phyloP scores from a whole-genome alignment of 768 basidiomycete species.

The Phaeotremella skinneri region DNA sequence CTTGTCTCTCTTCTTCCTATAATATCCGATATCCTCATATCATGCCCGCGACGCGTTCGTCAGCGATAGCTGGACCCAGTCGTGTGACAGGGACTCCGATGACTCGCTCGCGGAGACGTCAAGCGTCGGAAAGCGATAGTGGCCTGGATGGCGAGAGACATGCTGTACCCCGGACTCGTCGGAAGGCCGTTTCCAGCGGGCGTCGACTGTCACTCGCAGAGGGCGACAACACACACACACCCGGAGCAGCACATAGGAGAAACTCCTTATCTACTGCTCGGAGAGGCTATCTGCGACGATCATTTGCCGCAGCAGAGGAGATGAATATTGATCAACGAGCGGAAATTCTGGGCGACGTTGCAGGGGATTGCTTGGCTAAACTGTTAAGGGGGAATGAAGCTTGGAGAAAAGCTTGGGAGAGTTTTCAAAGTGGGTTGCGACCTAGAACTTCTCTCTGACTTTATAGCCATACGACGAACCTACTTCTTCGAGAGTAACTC shows the following conservation, averaged over 20 bases:
- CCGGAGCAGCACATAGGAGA: background rate
- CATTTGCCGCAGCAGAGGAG: constrained; percentile 1
- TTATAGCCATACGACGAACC: constrained; percentile 11
- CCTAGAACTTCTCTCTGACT: background rate
- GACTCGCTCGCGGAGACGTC: background rate
- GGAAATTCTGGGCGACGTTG: constrained; percentile 28
- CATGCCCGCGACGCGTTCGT: background rate
- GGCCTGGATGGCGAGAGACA: background rate
- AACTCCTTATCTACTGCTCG: background rate
- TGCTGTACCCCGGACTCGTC: background rate
- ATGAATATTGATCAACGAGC: constrained; percentile 29
- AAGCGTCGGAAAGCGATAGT: background rate
- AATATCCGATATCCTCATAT: background rate
- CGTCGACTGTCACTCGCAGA: background rate
- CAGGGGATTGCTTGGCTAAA: constrained; percentile 33
- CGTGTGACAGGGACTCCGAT: background rate
- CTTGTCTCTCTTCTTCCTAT: background rate
- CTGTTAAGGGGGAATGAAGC: constrained; percentile 15
- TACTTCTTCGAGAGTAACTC: constrained; percentile 29
- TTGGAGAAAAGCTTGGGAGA: constrained; percentile 21
- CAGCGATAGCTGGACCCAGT: background rate
- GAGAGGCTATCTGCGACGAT: background rate
- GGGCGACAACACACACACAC: background rate
- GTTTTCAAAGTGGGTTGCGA: constrained; percentile 14
- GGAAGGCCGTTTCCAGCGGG: background rate